Evolutionary conservation across 768 basidiomycete genomes (phyloP).

Genomic region (Naganishia randhawae): DNA sequence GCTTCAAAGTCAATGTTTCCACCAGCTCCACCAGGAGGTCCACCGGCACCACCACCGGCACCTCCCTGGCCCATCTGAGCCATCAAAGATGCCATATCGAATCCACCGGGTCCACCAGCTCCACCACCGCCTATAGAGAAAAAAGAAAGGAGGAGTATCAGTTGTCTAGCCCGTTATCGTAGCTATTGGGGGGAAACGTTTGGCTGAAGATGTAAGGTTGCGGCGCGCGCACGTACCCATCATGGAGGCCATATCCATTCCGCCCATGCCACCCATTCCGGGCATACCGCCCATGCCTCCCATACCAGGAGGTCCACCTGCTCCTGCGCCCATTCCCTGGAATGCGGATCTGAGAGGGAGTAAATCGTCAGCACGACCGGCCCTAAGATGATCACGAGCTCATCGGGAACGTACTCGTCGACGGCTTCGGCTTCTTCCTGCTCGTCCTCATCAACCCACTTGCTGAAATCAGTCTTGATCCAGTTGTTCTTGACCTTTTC

Average conservation of each 20-base stretch:
- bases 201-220: background rate
- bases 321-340: constrained; percentile 37
- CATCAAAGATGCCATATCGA: constrained; percentile 34
- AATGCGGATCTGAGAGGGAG: constrained; percentile 27
- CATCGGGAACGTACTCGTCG: constrained; percentile 41
- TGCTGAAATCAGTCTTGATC: constrained; percentile 90
- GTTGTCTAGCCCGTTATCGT: background rate
- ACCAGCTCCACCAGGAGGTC: constrained; percentile 29
- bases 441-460: constrained; percentile 97
- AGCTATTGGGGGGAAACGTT: no score
- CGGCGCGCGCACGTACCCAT: background rate
- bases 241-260: constrained; percentile 24
- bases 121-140: constrained; percentile 33
- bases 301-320: constrained; percentile 29
- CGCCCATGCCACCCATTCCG: constrained; percentile 43
- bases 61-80: constrained; percentile 32
- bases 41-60: constrained; percentile 33
- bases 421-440: constrained; percentile 62
- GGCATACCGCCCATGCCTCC: constrained; percentile 27
- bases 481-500: constrained; percentile 73
- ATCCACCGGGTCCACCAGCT: constrained; percentile 38
- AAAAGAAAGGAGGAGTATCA: background rate
- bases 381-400: background rate
- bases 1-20: constrained; percentile 44
- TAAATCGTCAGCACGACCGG: background rate